These are phyloP conservation scores for Allomyces arbusculus DNA, from an alignment of 192 early-diverging fungal species.

Conservation along the genomic window DNA sequence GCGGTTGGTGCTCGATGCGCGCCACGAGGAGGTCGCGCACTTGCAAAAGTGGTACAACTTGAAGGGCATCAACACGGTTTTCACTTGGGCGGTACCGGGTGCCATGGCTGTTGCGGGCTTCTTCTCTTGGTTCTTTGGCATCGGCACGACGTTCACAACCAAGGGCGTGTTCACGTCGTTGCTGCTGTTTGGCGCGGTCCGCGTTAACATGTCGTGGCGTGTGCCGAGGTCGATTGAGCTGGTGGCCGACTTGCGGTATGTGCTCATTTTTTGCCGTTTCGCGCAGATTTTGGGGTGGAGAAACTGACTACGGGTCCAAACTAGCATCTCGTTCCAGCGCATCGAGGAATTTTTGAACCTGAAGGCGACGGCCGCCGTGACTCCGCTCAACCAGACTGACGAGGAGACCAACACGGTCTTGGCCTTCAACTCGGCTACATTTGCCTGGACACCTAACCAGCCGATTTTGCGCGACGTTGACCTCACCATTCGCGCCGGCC, in stretches of 20 bases:
- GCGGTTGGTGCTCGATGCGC: neutral
- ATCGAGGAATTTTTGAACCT: neutral
- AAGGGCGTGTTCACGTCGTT: neutral
- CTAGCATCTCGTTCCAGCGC: neutral
- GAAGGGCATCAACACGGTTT: neutral
- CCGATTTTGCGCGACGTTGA: conserved; percentile 16
- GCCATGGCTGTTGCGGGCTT: neutral
- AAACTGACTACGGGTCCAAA: neutral
- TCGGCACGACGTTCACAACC: neutral
- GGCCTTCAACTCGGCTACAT: too few relatives aligned
- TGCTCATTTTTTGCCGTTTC: neutral
- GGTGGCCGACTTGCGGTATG: neutral
- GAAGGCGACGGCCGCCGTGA: neutral
- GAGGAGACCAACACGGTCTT: too few relatives aligned
- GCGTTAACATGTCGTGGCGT: neutral
- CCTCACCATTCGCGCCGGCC: conserved; percentile 20
- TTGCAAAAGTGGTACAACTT: neutral
- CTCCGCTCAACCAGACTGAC: too few relatives aligned
- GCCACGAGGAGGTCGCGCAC: neutral
- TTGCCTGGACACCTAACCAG: too few relatives aligned
- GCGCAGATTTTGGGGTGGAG: too few relatives aligned
- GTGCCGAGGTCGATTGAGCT: neutral
- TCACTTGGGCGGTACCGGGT: neutral
- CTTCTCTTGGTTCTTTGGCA: neutral
- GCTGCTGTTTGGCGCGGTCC: neutral